A percentile compares a stretch with the other conserved stretches of the same genome.
Conservation (phyloP, 257 asterid genomes). For the Catharanthus roseus region DNA sequence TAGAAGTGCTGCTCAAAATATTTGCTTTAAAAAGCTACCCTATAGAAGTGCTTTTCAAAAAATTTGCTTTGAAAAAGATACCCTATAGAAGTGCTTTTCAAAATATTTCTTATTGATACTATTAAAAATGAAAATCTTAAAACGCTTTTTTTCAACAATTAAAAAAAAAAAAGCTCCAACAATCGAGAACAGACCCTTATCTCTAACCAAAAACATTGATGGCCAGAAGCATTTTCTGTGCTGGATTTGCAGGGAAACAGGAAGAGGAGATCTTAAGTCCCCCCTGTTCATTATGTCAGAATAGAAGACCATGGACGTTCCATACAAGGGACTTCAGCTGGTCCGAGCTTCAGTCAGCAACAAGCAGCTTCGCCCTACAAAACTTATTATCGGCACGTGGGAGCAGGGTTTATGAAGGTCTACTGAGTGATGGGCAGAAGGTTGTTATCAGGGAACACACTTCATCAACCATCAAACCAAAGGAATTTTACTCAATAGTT, state of each 20-base stretch:
- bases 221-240: not conserved
- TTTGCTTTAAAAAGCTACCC: too few species aligned
- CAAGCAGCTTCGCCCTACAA: conserved; percentile 33
- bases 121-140: too few species aligned
- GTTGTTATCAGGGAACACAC: conserved; percentile 38
- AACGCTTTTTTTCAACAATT: too few species aligned
- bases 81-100: too few species aligned
- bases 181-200: too few species aligned
- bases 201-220: too few species aligned
- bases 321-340: conserved; percentile 33
- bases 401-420: conserved; percentile 31
- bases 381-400: conserved; percentile 27
- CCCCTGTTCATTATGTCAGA: conserved; percentile 34
- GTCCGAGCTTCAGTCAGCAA: conserved; percentile 42
- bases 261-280: conserved; percentile 8
- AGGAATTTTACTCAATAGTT: conserved; percentile 32
- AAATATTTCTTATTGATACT: too few species aligned
- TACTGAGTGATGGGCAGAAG: conserved; percentile 32
- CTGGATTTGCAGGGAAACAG: conserved; percentile 23
- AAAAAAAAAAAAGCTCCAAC: too few species aligned
- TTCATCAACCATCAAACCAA: conserved; percentile 39
- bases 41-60: too few species aligned
- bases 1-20: too few species aligned
- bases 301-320: conserved; percentile 25
- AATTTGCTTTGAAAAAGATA: too few species aligned